Evolutionary conservation across 306 rosid genomes (phyloP), one percentile per base, ranked within the genome.

Genomic region (Luffa acutangula): DNA sequence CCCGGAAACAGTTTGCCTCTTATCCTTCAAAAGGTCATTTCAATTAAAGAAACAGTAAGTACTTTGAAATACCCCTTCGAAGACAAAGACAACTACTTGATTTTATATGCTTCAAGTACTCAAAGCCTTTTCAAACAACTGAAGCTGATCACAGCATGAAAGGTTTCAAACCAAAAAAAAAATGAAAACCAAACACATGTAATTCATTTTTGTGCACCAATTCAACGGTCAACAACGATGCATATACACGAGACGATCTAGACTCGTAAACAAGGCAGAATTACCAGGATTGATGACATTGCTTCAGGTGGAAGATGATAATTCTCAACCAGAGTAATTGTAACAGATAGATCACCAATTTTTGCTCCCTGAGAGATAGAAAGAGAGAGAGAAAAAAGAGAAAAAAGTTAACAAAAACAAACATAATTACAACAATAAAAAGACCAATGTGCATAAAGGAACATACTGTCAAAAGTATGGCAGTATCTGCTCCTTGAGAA

Each of bases 251-350:
- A 49, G 78, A 33, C 62, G 0, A 33, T 46, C 33, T 31, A 73
- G 14, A 67, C 54, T 76, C 57, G 20, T 6, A 65, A 34, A 5
- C 13, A 11, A 37, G 18, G 42, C 4, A 53, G 54, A 81, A 84
- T 85, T 87, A 94, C 98, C 75, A 80, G 83, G 81, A 82, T 89
- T 62, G 84, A 74, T 39, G 87, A 85, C 60, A 89, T 33, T 21
- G 88, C 93, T 39, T 88, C 92, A 31, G 97, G 97, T 8, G 98
- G 98, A 71, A 92, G 89, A 81, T 78, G 86, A 78, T 92, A 92
- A 84, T 89, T 82, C 82, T 94, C 93, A 70, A 82, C 91, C 21
- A 87, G 89, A 43, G 89, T 75, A 80, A 92, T 87, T 46, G 86
- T 83, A 74, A 94, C 92, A 75, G 84, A 78, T 45, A 85, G 87